Conservation (phyloP, 2,329 filamentous ascomycete species). For the Fusarium nanum region DNA sequence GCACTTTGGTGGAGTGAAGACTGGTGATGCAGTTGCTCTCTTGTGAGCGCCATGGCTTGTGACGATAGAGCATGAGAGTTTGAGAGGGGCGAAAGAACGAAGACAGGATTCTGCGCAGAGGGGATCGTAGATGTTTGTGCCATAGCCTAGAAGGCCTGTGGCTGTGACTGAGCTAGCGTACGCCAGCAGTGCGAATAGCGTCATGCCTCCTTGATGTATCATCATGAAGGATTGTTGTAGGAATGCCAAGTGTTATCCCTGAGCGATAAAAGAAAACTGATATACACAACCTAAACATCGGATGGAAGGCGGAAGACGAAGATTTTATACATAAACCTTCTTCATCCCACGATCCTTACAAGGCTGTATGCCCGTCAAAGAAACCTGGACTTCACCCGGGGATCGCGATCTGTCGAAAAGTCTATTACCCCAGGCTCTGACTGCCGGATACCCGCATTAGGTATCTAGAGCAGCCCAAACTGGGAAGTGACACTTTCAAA, state of each 20-base stretch:
- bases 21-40: not conserved
- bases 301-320: not conserved
- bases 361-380: not conserved
- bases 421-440: not conserved
- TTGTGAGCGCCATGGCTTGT: not conserved
- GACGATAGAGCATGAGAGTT: slow-evolving; percentile 2
- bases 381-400: not conserved
- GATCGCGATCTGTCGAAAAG: slow-evolving; percentile 2
- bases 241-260: not conserved
- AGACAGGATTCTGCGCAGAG: slow-evolving; percentile 21
- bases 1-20: slow-evolving; percentile 1
- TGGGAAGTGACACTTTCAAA: not conserved
- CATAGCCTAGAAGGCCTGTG: not conserved
- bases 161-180: not conserved
- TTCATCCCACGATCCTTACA: not conserved
- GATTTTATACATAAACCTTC: slow-evolving; percentile 15
- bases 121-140: slow-evolving; percentile 4
- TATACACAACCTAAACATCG: not conserved
- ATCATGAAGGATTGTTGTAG: not conserved
- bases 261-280: not conserved
- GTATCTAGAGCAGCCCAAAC: not conserved
- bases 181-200: not conserved
- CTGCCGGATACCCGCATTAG: not conserved
- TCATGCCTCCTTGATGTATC: not conserved
- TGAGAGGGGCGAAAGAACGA: not conserved